Percentiles rank a stretch among this genome's conserved stretches.
Conservation (phyloP, 75 land plant species). For the Isoetes taiwanensis region DNA sequence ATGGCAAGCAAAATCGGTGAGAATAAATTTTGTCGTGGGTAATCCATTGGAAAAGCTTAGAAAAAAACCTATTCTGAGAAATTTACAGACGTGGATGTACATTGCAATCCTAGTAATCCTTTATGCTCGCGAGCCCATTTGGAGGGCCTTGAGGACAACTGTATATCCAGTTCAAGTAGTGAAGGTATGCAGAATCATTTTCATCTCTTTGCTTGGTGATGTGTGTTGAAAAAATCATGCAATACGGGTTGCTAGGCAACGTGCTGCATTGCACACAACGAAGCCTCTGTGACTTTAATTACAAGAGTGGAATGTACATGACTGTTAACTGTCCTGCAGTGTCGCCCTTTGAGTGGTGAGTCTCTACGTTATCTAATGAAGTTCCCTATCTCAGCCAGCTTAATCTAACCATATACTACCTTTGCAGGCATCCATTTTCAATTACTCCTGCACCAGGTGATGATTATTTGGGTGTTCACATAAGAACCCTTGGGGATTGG, state of each 20-base stretch:
- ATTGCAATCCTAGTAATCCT: conserved; percentile 38
- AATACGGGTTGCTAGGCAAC: too few relatives aligned
- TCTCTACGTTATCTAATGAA: background rate
- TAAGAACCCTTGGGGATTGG: conserved; percentile 75
- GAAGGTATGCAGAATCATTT: conserved; percentile 26
- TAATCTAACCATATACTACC: background rate
- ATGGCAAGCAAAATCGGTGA: conserved; percentile 47
- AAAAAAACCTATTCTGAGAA: too few relatives aligned
- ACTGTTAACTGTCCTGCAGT: conserved; percentile 75
- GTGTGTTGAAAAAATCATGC: background rate
- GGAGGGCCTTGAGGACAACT: conserved; percentile 24
- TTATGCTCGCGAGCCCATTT: conserved; percentile 38
- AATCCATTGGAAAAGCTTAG: too few relatives aligned
- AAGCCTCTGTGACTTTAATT: conserved; percentile 67
- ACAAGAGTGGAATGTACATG: conserved; percentile 78
- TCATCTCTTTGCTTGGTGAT: background rate
- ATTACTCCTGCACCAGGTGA: conserved; percentile 79
- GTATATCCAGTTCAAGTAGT: conserved; percentile 28
- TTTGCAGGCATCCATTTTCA: conserved; percentile 73
- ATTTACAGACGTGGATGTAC: conserved; percentile 86
- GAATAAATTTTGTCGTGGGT: too few relatives aligned
- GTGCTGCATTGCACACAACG: conserved; percentile 45
- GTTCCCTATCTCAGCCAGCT: background rate
- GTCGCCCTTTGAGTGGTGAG: conserved; percentile 60
- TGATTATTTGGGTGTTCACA: conserved; percentile 58